phyloP scores from a whole-genome alignment of 176 grass and related monocot species.

The Carex parvula region DNA sequence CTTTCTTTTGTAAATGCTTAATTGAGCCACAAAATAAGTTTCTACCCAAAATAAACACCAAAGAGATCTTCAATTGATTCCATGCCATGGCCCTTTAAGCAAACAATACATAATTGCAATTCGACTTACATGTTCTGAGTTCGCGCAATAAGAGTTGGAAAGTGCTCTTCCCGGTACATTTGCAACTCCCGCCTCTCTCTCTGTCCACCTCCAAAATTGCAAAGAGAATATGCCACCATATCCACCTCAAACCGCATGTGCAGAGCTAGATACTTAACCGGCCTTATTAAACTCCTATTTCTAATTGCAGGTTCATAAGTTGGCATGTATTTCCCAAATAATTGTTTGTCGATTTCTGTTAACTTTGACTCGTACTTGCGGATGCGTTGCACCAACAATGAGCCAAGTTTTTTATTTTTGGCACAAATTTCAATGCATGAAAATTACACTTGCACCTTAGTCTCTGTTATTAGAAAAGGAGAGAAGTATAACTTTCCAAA shows the following conservation, averaged over 20 bases:
- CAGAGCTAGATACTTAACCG: conserved; percentile 65
- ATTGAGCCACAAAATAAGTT: not conserved
- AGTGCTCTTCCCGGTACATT: conserved; percentile 75
- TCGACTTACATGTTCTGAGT: conserved; percentile 51
- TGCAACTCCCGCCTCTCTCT: conserved; percentile 69
- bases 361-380: conserved; percentile 43
- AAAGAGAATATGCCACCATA: conserved; percentile 97
- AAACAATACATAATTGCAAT: not conserved
- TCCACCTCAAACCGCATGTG: conserved; percentile 97
- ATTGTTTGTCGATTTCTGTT: conserved; percentile 65
- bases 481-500: not conserved
- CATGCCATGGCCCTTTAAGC: not conserved
- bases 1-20: not conserved
- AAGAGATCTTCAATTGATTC: not conserved
- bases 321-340: conserved; percentile 57
- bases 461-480: conserved; percentile 41
- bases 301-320: not conserved
- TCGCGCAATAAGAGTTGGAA: conserved; percentile 52
- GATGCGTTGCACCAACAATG: conserved; percentile 74
- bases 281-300: conserved; percentile 8
- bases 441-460: conserved; percentile 96
- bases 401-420: conserved; percentile 60
- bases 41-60: not conserved
- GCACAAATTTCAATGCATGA: conserved; percentile 85
- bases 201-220: conserved; percentile 82